Evolutionary conservation across 768 basidiomycete species (phyloP).

Genomic region (Leccinum imitatum): DNA sequence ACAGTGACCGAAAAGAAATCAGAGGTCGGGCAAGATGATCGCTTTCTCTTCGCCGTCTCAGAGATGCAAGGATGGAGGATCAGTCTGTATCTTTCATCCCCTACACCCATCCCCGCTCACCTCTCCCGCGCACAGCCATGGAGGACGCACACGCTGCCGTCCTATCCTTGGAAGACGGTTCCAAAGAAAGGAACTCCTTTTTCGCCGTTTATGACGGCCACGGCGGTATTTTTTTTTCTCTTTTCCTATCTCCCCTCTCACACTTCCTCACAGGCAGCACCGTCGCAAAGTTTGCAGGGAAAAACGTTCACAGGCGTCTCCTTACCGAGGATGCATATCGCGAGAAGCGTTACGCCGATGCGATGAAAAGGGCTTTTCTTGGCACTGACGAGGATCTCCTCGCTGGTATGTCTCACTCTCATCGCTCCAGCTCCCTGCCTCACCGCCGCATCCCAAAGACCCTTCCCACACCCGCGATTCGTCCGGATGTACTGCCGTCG

Average conservation of each 20-base stretch:
- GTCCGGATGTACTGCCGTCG: slow-evolving; percentile 95
- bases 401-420: slow-evolving; percentile 52
- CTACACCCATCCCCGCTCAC: not conserved
- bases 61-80: slow-evolving; percentile 99
- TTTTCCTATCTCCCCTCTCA: not conserved
- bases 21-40: slow-evolving; percentile 66
- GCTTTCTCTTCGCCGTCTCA: slow-evolving; percentile 72
- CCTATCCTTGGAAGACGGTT: slow-evolving; percentile 60
- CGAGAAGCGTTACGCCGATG: slow-evolving; percentile 65
- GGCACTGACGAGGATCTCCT: slow-evolving; percentile 94
- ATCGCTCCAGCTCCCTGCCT: slow-evolving; percentile 1
- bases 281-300: slow-evolving; percentile 85
- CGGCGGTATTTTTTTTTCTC: slow-evolving; percentile 58
- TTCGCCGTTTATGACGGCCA: slow-evolving; percentile 99
- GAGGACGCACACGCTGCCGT: slow-evolving; percentile 90
- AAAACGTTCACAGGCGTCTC: slow-evolving; percentile 78
- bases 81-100: slow-evolving; percentile 56
- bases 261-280: slow-evolving; percentile 55
- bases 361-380: slow-evolving; percentile 86
- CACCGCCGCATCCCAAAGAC: slow-evolving; percentile 45
- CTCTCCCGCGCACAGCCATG: slow-evolving; percentile 64
- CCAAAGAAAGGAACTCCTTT: slow-evolving; percentile 62
- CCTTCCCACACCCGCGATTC: slow-evolving; percentile 87
- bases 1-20: slow-evolving; percentile 83
- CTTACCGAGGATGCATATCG: slow-evolving; percentile 70